Evolutionary conservation across 257 asterid genomes (phyloP).

Genomic region (Voacanga thouarsii): DNA sequence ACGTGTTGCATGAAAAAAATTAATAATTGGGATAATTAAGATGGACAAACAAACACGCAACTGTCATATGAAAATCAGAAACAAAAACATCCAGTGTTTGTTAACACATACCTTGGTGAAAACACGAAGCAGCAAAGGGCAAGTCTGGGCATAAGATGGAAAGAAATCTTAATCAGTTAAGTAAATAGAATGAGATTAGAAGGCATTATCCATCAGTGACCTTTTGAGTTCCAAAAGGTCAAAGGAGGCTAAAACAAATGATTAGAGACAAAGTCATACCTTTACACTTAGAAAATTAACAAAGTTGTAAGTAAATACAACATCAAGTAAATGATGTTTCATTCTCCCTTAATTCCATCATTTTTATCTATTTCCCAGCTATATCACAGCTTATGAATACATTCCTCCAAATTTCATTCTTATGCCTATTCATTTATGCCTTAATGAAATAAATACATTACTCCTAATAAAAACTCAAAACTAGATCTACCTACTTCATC

Average conservation of each 20-base stretch:
- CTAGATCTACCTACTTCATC: not conserved
- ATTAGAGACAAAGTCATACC: not conserved
- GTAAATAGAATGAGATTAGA: conserved; percentile 3
- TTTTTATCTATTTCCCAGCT: no score
- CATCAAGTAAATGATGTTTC: not conserved
- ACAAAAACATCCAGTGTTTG: not conserved
- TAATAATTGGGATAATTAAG: not conserved
- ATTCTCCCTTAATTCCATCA: not conserved
- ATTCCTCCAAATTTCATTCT: no score
- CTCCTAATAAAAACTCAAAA: not conserved
- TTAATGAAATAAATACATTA: no score
- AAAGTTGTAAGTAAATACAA: not conserved
- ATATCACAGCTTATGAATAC: no score
- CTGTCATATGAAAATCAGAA: not conserved
- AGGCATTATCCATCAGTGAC: not conserved
- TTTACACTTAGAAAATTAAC: not conserved
- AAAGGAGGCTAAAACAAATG: not conserved
- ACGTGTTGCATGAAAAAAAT: not conserved
- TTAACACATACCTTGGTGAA: conserved; percentile 66
- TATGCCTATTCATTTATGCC: not conserved
- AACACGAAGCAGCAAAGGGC: conserved; percentile 81
- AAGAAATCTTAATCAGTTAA: conserved; percentile 10
- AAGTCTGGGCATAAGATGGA: conserved; percentile 46
- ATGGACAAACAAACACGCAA: not conserved
- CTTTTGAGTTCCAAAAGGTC: not conserved